A percentile compares a stretch with the other conserved stretches of the same genome.
Conservation (phyloP, 805 yeast genomes). For the Saturnispora silvae region DNA sequence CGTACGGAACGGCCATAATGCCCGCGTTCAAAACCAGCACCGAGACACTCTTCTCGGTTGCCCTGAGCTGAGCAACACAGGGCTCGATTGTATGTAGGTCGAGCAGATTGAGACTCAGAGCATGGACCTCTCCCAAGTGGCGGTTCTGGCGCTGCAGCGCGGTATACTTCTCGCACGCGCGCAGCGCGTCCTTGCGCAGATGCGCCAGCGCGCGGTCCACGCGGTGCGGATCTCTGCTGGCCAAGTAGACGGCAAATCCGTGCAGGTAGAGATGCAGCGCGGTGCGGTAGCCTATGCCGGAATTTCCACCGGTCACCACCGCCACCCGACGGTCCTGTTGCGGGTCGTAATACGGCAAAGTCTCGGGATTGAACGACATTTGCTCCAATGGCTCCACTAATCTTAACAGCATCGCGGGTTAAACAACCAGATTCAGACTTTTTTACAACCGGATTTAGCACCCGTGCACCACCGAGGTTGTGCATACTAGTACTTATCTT, state of each 20-base stretch:
- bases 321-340: slow-evolving; percentile 46
- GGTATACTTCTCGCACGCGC: slow-evolving; percentile 18
- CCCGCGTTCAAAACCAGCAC: slow-evolving; percentile 72
- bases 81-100: slow-evolving; percentile 35
- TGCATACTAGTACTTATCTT: too few relatives aligned
- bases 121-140: slow-evolving; percentile 40
- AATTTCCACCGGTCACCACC: slow-evolving; percentile 70
- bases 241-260: slow-evolving; percentile 66
- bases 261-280: slow-evolving; percentile 68
- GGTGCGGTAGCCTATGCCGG: slow-evolving; percentile 73
- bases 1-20: slow-evolving; percentile 64
- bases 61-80: slow-evolving; percentile 38
- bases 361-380: slow-evolving; percentile 30
- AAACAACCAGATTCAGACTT: neutral
- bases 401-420: neutral
- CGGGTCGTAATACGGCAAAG: slow-evolving; percentile 56
- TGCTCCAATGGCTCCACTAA: too few relatives aligned
- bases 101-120: slow-evolving; percentile 45
- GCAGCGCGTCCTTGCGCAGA: slow-evolving; percentile 42
- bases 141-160: slow-evolving; percentile 17
- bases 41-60: slow-evolving; percentile 41
- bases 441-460: too few relatives aligned
- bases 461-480: too few relatives aligned
- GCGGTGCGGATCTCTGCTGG: slow-evolving; percentile 53
- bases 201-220: slow-evolving; percentile 48